Evolutionary conservation across 345 rosid species (phyloP).

Genomic region (Jatropha curcas): DNA sequence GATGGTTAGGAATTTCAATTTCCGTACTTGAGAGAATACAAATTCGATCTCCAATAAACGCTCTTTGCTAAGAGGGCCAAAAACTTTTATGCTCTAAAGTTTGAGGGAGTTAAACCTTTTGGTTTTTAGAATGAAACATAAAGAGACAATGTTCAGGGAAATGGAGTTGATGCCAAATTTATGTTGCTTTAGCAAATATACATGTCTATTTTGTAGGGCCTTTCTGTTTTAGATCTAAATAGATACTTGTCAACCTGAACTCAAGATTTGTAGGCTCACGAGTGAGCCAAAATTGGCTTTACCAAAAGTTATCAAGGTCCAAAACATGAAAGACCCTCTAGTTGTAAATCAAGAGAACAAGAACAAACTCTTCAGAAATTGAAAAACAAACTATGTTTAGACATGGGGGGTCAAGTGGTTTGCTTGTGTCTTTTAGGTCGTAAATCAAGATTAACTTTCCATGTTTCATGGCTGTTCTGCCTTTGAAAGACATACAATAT

Average conservation of each 20-base stretch:
- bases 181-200: background rate
- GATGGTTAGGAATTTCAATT: too few relatives aligned
- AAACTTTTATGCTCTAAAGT: too few relatives aligned
- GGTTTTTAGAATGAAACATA: background rate
- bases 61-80: too few relatives aligned
- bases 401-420: conserved; percentile 35
- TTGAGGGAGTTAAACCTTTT: too few relatives aligned
- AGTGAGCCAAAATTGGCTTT: conserved; percentile 27
- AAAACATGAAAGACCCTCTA: conserved; percentile 30
- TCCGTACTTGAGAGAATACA: too few relatives aligned
- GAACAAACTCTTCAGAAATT: conserved; percentile 9
- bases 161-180: background rate
- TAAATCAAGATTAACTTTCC: conserved; percentile 32
- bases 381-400: conserved; percentile 13
- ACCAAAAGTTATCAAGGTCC: conserved; percentile 13
- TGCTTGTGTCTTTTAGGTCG: conserved; percentile 22
- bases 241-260: conserved; percentile 15
- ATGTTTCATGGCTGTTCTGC: conserved; percentile 28
- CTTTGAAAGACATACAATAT: conserved; percentile 26
- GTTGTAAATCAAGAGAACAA: conserved; percentile 44
- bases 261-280: conserved; percentile 22
- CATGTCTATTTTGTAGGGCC: conserved; percentile 14
- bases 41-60: too few relatives aligned
- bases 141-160: background rate
- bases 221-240: background rate